phyloP scores from a whole-genome alignment of 176 grass and related monocot genomes.

The Bonia amplexicaulis region DNA sequence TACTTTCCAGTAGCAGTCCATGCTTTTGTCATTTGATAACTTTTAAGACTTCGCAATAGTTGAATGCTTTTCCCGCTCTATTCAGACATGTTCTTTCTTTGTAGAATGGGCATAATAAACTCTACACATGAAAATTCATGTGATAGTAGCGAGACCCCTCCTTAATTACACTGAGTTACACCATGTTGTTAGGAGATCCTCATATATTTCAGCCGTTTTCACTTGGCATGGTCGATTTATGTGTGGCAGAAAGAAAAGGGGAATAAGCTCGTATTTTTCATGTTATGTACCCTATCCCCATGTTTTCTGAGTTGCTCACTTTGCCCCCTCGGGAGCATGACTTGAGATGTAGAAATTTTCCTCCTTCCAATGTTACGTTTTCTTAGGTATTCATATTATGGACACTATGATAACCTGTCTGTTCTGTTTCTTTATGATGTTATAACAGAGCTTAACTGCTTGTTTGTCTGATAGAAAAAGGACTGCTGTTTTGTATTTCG shows the following conservation, averaged over 20 bases:
- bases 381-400: neutral
- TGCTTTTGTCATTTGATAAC: slow-evolving; percentile 2
- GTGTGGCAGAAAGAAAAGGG: neutral
- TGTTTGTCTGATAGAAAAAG: neutral
- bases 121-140: neutral
- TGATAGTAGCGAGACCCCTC: neutral
- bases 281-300: neutral
- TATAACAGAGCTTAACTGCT: neutral
- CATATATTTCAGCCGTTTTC: neutral
- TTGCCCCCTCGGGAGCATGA: neutral
- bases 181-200: neutral
- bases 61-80: neutral
- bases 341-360: neutral
- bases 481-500: neutral
- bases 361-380: neutral
- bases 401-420: neutral
- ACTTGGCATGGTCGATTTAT: neutral
- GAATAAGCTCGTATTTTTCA: neutral
- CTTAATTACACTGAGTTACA: neutral
- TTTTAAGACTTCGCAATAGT: slow-evolving; percentile 11
- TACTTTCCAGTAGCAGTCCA: neutral
- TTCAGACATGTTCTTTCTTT: neutral
- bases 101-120: neutral
- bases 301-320: neutral
- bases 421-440: neutral